A percentile compares a stretch with the other conserved stretches of the same genome.
These are phyloP conservation scores for Silene latifolia DNA, from an alignment of 148 eudicot species.

Conservation along the genomic window DNA sequence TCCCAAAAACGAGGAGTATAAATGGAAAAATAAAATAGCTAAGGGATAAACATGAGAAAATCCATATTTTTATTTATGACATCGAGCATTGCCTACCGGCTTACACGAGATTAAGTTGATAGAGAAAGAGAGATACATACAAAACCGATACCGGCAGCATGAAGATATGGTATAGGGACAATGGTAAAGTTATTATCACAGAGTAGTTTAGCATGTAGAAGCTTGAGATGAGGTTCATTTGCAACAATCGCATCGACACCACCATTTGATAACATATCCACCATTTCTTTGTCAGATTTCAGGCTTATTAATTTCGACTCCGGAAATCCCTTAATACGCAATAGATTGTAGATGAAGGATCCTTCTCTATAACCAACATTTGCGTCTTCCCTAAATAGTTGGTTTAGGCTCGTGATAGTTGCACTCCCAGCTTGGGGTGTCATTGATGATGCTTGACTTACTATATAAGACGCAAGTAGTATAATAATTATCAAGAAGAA, in stretches of 20 bases:
- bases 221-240: constrained; percentile 1
- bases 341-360: background rate
- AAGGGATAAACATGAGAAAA: too few species aligned
- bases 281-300: background rate
- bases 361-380: constrained; percentile 10
- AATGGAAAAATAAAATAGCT: too few species aligned
- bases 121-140: background rate
- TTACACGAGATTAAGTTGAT: background rate
- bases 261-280: background rate
- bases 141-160: constrained; percentile 13
- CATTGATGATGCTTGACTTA: background rate
- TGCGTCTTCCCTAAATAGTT: background rate
- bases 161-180: background rate
- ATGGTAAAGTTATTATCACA: background rate
- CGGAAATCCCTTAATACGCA: background rate
- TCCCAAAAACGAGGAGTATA: too few species aligned
- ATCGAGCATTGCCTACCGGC: too few species aligned
- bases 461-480: background rate
- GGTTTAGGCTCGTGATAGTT: background rate
- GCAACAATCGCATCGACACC: constrained; percentile 14
- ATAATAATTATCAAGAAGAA: background rate
- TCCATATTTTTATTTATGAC: too few species aligned
- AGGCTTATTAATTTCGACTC: background rate
- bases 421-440: background rate
- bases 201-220: background rate